These are phyloP conservation scores for Angomonas deanei DNA, from an alignment of 208 protist species.

Conservation along the genomic window DNA sequence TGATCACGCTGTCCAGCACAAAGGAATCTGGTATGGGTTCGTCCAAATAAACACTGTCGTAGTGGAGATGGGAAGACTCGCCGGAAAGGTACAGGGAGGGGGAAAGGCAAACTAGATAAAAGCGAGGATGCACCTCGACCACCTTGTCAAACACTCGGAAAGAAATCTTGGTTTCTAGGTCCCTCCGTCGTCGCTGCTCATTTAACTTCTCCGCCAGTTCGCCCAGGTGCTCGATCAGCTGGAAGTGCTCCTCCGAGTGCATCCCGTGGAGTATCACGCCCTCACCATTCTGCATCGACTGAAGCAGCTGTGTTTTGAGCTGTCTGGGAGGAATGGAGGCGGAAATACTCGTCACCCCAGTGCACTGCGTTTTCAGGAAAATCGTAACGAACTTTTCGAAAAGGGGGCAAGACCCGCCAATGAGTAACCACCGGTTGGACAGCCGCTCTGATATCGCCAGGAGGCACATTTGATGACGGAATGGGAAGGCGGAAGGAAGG, in stretches of 20 bases:
- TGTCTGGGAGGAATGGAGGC: slow-evolving; percentile 18
- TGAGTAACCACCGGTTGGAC: slow-evolving; percentile 48
- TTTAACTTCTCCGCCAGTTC: slow-evolving; percentile 14
- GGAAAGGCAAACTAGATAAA: slow-evolving; percentile 58
- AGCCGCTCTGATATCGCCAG: slow-evolving; percentile 23
- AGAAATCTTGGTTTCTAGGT: slow-evolving; percentile 5
- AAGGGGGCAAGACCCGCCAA: slow-evolving; percentile 42
- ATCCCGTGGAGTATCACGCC: slow-evolving; percentile 75
- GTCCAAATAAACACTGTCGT: slow-evolving; percentile 32
- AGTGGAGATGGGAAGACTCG: background rate
- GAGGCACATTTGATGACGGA: slow-evolving; percentile 28
- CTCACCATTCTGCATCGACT: slow-evolving; percentile 41
- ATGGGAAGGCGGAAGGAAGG: slow-evolving; percentile 21
- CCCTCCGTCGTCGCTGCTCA: background rate
- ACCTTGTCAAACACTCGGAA: slow-evolving; percentile 28
- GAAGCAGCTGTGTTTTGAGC: slow-evolving; percentile 31
- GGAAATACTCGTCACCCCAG: slow-evolving; percentile 48
- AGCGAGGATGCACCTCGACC: slow-evolving; percentile 42
- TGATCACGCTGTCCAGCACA: slow-evolving; percentile 8
- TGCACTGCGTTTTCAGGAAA: slow-evolving; percentile 39
- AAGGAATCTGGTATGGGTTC: background rate
- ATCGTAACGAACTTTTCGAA: slow-evolving; percentile 42
- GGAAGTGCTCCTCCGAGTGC: slow-evolving; percentile 13
- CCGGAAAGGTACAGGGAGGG: slow-evolving; percentile 15
- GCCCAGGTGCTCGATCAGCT: slow-evolving; percentile 23